A percentile compares a stretch with the other conserved stretches of the same genome.
Evolutionary conservation across 768 basidiomycete species (phyloP).

Genomic region (Polyporus arcularius): DNA sequence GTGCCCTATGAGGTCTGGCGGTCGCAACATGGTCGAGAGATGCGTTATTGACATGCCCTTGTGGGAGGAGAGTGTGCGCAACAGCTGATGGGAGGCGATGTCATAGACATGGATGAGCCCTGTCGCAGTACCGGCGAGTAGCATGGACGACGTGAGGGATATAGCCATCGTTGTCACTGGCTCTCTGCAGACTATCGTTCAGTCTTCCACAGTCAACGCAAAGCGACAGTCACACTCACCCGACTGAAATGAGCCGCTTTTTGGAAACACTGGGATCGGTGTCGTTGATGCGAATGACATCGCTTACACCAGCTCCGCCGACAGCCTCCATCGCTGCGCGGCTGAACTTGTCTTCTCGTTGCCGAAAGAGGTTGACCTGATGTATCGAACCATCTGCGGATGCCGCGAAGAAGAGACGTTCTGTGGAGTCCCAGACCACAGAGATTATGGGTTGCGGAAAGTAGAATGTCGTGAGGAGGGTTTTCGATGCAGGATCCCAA

Average conservation of each 20-base stretch:
- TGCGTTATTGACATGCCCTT: conserved; percentile 70
- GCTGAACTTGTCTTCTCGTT: conserved; percentile 56
- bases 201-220: neutral
- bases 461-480: conserved; percentile 83
- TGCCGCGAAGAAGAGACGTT: conserved; percentile 87
- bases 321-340: conserved; percentile 62
- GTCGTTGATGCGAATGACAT: conserved; percentile 69
- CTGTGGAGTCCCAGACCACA: conserved; percentile 79
- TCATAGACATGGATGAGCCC: conserved; percentile 83
- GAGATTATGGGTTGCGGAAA: conserved; percentile 77
- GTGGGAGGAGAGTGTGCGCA: conserved; percentile 77
- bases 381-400: conserved; percentile 75
- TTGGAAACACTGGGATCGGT: conserved; percentile 46
- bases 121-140: conserved; percentile 78
- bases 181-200: conserved; percentile 46
- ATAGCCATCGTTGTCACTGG: conserved; percentile 72
- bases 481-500: conserved; percentile 76
- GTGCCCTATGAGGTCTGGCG: conserved; percentile 85
- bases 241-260: conserved; percentile 69
- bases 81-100: conserved; percentile 84
- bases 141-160: conserved; percentile 73
- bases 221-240: conserved; percentile 42
- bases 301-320: conserved; percentile 71
- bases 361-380: conserved; percentile 77
- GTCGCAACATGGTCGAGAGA: conserved; percentile 79